Evolutionary conservation across 345 rosid genomes (phyloP).

Genomic region (Brassica juncea): DNA sequence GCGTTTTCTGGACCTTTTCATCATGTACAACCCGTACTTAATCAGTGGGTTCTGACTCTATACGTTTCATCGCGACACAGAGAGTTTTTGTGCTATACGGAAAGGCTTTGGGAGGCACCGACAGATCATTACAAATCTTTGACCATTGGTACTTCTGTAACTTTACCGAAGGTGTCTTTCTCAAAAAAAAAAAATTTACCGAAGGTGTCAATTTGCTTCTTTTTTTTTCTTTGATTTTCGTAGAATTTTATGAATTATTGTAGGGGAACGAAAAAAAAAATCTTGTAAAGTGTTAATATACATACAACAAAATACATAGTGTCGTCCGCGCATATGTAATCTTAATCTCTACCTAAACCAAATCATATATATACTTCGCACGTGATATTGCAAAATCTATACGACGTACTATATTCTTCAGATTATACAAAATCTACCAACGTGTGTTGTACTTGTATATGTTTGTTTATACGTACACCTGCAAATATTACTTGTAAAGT

Average conservation of each 20-base stretch:
- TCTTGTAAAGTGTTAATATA: not conserved
- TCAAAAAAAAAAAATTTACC: too few species aligned
- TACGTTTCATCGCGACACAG: slow-evolving; percentile 19
- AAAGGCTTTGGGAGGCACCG: slow-evolving; percentile 53
- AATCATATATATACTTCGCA: slow-evolving; percentile 30
- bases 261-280: not conserved
- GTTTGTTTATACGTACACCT: slow-evolving; percentile 11
- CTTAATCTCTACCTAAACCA: slow-evolving; percentile 16
- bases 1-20: slow-evolving; percentile 5
- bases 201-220: not conserved
- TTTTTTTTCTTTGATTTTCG: not conserved
- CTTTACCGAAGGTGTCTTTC: too few species aligned
- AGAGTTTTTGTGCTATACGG: slow-evolving; percentile 36
- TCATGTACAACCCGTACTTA: slow-evolving; percentile 8
- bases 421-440: too few species aligned
- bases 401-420: not conserved
- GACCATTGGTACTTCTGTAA: slow-evolving; percentile 50
- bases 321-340: slow-evolving; percentile 31
- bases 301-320: not conserved
- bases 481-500: not conserved
- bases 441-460: slow-evolving; percentile 3
- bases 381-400: slow-evolving; percentile 31
- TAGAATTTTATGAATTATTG: not conserved
- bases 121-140: slow-evolving; percentile 62
- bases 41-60: not conserved